phyloP scores from a whole-genome alignment of 768 basidiomycete genomes.

The Plicaturopsis crispa region DNA sequence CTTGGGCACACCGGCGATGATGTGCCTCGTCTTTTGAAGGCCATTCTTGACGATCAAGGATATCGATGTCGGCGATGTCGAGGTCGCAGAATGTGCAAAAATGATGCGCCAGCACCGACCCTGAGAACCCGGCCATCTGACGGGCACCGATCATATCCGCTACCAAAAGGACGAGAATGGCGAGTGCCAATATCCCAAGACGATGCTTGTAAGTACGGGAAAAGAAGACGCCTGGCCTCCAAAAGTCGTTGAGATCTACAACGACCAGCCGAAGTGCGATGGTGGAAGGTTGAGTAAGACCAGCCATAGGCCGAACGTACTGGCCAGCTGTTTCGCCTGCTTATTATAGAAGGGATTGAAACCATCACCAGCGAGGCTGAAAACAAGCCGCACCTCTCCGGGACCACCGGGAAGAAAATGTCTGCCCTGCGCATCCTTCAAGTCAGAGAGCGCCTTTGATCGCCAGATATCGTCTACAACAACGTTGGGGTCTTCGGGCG shows the following conservation, averaged over 20 bases:
- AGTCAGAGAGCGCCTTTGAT: constrained; percentile 9
- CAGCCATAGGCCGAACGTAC: constrained; percentile 18
- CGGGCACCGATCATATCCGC: constrained; percentile 25
- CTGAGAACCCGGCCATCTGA: constrained; percentile 17
- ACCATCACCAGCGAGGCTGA: constrained; percentile 17
- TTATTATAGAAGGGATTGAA: constrained; percentile 22
- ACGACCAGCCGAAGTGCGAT: constrained; percentile 25
- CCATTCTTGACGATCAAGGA: constrained; percentile 15
- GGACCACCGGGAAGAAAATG: constrained; percentile 14
- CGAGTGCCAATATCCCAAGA: constrained; percentile 18
- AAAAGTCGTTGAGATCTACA: constrained; percentile 25
- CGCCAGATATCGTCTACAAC: constrained; percentile 18
- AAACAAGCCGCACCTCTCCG: constrained; percentile 14
- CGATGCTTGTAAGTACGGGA: constrained; percentile 14
- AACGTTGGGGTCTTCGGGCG: too few species aligned
- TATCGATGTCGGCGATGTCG: constrained; percentile 14
- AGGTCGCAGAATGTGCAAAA: constrained; percentile 18
- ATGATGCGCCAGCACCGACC: constrained; percentile 9
- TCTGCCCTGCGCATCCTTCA: constrained; percentile 13
- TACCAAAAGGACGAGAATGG: constrained; percentile 24
- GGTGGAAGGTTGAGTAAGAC: constrained; percentile 21
- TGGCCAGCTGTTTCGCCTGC: constrained; percentile 15
- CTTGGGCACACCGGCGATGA: constrained; percentile 3
- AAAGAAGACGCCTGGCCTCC: constrained; percentile 20
- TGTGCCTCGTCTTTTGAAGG: constrained; percentile 2